Evolutionary conservation across 2,329 filamentous ascomycete genomes (phyloP).

Genomic region (Talaromyces sp.): DNA sequence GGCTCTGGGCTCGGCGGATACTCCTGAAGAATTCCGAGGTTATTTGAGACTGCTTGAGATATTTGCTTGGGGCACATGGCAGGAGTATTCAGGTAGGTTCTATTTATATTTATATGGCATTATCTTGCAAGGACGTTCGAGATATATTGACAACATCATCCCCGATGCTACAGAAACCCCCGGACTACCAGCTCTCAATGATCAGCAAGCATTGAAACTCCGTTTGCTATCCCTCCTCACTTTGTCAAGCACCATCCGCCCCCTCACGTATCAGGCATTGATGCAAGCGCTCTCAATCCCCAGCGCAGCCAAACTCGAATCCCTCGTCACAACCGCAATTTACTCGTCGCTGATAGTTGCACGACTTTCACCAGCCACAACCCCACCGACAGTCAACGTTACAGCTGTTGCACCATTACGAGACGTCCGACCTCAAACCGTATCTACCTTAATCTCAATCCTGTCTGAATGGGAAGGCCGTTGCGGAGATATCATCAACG

Average conservation of each 20-base stretch:
- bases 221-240: slow-evolving; percentile 84
- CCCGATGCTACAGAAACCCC: slow-evolving; percentile 36
- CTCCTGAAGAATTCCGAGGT: slow-evolving; percentile 56
- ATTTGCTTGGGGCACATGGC: slow-evolving; percentile 89
- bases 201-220: slow-evolving; percentile 74
- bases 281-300: slow-evolving; percentile 62
- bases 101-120: not conserved
- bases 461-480: slow-evolving; percentile 72
- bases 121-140: too few species aligned
- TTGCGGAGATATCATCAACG: slow-evolving; percentile 66
- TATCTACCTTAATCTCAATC: slow-evolving; percentile 62
- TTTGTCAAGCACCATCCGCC: slow-evolving; percentile 61
- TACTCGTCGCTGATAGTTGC: slow-evolving; percentile 78
- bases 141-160: too few species aligned
- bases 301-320: slow-evolving; percentile 68
- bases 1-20: slow-evolving; percentile 53
- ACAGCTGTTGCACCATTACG: slow-evolving; percentile 78
- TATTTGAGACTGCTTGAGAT: slow-evolving; percentile 72
- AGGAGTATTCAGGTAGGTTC: slow-evolving; percentile 60
- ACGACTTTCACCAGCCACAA: slow-evolving; percentile 82
- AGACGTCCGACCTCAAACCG: slow-evolving; percentile 69
- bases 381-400: slow-evolving; percentile 67
- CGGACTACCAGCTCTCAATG: slow-evolving; percentile 66
- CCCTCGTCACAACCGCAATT: slow-evolving; percentile 78
- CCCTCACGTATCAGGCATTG: slow-evolving; percentile 69